A percentile compares a stretch with the other conserved stretches of the same genome.
These are phyloP conservation scores for Marsdenia floribunda DNA, from an alignment of 257 asterid genomes.

Conservation along the genomic window DNA sequence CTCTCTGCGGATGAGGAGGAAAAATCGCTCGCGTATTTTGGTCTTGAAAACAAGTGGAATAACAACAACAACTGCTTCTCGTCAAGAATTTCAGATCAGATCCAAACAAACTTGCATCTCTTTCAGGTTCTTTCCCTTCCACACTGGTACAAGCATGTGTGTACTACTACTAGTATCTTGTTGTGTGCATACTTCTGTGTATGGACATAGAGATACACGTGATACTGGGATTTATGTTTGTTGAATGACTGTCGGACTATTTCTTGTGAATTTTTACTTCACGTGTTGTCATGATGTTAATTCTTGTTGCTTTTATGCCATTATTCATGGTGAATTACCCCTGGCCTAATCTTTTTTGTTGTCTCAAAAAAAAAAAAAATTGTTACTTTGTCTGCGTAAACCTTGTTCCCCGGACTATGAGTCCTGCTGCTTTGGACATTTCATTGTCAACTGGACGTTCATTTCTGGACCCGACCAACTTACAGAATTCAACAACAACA, in stretches of 20 bases:
- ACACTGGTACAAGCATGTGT: neutral
- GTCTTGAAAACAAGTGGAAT: neutral
- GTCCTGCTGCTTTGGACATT: neutral
- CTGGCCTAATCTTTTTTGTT: neutral
- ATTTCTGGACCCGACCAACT: neutral
- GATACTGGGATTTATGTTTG: neutral
- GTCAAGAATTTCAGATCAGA: slow-evolving; percentile 19
- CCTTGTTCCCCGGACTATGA: neutral
- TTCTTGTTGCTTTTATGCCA: neutral
- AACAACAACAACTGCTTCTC: neutral
- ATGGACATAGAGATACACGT: neutral
- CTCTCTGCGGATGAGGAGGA: slow-evolving; percentile 7
- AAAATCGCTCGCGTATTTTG: neutral
- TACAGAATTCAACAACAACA: neutral
- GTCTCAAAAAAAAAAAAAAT: neutral
- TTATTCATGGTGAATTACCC: neutral
- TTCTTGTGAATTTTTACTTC: too few species aligned
- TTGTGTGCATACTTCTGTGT: neutral
- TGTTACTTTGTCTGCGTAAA: neutral
- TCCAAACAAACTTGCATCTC: slow-evolving; percentile 16
- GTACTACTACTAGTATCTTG: neutral
- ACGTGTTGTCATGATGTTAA: neutral
- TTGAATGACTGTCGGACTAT: neutral
- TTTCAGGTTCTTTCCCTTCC: slow-evolving; percentile 31
- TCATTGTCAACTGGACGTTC: neutral